Evolutionary conservation across 192 early-diverging fungal genomes (phyloP).

Genomic region (Backusella psychrophila): DNA sequence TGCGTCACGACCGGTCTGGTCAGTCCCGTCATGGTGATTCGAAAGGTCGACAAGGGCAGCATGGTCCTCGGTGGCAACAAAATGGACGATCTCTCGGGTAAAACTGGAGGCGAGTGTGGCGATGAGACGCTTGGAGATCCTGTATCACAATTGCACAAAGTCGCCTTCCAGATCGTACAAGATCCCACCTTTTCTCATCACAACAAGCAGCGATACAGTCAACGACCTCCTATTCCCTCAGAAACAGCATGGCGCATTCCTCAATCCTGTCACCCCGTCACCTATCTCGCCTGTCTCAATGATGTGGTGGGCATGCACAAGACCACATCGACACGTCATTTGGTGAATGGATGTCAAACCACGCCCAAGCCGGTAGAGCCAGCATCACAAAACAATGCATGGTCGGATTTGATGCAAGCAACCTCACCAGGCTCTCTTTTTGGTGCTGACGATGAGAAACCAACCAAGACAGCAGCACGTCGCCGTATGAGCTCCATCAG

Average conservation of each 20-base stretch:
- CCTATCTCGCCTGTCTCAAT: constrained; percentile 70
- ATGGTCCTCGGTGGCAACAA: constrained; percentile 65
- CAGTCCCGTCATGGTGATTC: constrained; percentile 77
- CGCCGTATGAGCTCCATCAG: constrained; percentile 25
- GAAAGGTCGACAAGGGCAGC: constrained; percentile 80
- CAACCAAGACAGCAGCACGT: background rate
- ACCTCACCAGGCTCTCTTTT: background rate
- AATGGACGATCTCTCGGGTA: constrained; percentile 14
- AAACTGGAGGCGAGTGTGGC: constrained; percentile 39
- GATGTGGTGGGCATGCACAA: constrained; percentile 75
- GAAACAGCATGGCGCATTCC: constrained; percentile 20
- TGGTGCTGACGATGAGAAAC: background rate
- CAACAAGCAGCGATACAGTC: constrained; percentile 17
- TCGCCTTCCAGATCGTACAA: constrained; percentile 78
- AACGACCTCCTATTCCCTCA: background rate
- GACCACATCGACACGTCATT: constrained; percentile 46
- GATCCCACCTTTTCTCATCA: constrained; percentile 34
- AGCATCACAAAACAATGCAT: background rate
- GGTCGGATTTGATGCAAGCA: constrained; percentile 7
- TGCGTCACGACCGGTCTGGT: constrained; percentile 82
- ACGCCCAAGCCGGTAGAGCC: background rate
- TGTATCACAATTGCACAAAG: constrained; percentile 88
- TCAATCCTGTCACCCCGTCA: constrained; percentile 38
- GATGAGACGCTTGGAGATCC: constrained; percentile 73
- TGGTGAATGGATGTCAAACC: background rate